Base-by-base conservation (phyloP, 164 flowering plant species). In the Brasenia schreberi region DNA sequence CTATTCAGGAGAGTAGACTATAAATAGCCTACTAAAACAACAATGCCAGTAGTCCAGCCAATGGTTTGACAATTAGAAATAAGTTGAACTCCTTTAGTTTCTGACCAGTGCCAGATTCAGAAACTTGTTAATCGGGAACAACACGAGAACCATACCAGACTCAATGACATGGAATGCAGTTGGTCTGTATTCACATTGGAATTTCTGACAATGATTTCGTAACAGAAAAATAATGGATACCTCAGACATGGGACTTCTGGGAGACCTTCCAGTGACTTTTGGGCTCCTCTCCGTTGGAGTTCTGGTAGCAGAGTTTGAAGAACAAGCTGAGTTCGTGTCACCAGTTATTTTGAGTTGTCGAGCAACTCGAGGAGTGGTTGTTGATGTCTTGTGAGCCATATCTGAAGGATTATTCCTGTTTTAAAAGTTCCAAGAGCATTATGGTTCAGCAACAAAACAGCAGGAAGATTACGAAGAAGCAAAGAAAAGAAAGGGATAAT, bases 201-300 rank as follows among this genome's bases (percentile, higher is more conserved):
- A 33, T 1, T 33, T 33, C 39, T 33, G 39, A 33, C 39, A 33
- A 33, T 3, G 39, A 33, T 33, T 33, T 33, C 39, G 3, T 60
- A 19, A 60, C 9, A 7, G 5, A 19, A 60, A 60, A 11, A 9
- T n/a, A 18, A 1, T 18, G 42, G 44, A 64, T 83, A 89, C 97
- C 96, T 87, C 96, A 68, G 85, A 6, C 19, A 72, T 80, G 7
- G 91, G 91, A 75, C 95, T 87, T 74, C 83, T 81, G 1, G 97
- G 97, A 63, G 96, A 83, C 70, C 75, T 84, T 23, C 88, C 88
- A 14, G 12, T 19, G 12, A 82, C 83, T 80, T 88, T 92, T 49
- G 93, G 95, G 68, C 96, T 86, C 80, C 76, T 77, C 0, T 76
- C 87, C 74, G 85, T 90, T 42, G 86, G 83, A 5, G 85, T 81